phyloP scores from a whole-genome alignment of 2,329 filamentous ascomycete species.

The Erysiphe pulchra region DNA sequence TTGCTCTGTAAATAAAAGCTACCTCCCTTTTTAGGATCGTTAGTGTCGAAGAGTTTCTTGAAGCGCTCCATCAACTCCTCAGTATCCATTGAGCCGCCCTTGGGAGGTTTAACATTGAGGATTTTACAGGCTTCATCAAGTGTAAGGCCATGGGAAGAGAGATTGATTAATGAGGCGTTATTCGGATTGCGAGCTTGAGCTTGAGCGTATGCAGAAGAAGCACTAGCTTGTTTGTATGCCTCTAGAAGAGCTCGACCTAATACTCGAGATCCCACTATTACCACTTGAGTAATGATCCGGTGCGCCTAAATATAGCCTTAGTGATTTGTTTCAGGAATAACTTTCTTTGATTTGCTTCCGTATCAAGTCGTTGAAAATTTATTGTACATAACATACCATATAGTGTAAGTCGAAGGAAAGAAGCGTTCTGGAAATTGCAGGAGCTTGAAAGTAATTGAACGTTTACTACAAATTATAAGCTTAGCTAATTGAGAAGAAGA shows the following conservation, averaged over 20 bases:
- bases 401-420: no score
- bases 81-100: constrained; percentile 49
- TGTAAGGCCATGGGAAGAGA: constrained; percentile 47
- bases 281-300: constrained; percentile 79
- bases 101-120: constrained; percentile 77
- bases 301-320: constrained; percentile 39
- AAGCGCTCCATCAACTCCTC: constrained; percentile 65
- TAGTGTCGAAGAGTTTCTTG: constrained; percentile 82
- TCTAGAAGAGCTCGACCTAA: constrained; percentile 81
- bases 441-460: no score
- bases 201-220: constrained; percentile 58
- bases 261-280: constrained; percentile 73
- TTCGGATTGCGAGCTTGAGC: constrained; percentile 34
- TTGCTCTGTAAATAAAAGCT: constrained; percentile 99
- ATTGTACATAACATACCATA: no score
- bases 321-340: not conserved
- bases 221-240: constrained; percentile 85
- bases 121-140: constrained; percentile 95
- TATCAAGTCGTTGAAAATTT: no score
- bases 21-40: constrained; percentile 84
- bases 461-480: no score
- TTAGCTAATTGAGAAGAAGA: no score
- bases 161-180: constrained; percentile 18
- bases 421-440: no score
- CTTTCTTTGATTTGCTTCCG: no score